Conservation (phyloP, 2,329 filamentous ascomycete genomes). For the Rasamsonia emersonii region DNA sequence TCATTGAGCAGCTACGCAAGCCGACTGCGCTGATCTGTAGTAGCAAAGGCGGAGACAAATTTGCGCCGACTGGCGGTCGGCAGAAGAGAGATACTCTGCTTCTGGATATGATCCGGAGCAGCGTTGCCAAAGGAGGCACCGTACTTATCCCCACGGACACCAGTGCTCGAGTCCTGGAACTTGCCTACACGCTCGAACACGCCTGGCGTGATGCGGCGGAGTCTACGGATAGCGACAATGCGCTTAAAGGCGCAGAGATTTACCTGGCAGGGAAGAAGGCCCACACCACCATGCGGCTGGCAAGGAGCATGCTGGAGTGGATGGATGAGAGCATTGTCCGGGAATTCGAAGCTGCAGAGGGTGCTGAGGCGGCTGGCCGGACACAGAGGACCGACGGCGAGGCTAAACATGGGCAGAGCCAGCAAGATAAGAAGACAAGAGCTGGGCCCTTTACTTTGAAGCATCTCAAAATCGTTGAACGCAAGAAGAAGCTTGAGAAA, state of each 20-base stretch:
- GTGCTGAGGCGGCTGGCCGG: constrained; percentile 23
- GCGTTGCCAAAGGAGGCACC: constrained; percentile 73
- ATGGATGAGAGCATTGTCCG: constrained; percentile 95
- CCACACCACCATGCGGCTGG: constrained; percentile 80
- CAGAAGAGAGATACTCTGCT: constrained; percentile 79
- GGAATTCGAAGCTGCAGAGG: constrained; percentile 66
- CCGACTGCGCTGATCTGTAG: constrained; percentile 92
- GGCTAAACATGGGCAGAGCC: constrained; percentile 25
- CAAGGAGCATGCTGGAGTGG: constrained; percentile 96
- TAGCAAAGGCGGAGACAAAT: constrained; percentile 66
- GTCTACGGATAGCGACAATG: constrained; percentile 42
- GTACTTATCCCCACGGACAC: constrained; percentile 92
- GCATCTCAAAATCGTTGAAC: constrained; percentile 73
- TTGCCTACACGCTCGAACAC: constrained; percentile 87
- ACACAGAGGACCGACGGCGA: constrained; percentile 35
- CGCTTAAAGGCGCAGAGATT: constrained; percentile 48
- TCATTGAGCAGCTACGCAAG: constrained; percentile 86
- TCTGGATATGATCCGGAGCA: constrained; percentile 69
- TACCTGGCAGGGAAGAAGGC: constrained; percentile 82
- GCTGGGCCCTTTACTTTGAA: constrained; percentile 81
- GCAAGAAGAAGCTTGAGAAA: constrained; percentile 68
- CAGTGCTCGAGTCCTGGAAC: constrained; percentile 83
- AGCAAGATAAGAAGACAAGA: constrained; percentile 30
- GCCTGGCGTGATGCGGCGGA: constrained; percentile 66
- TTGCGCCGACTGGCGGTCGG: constrained; percentile 61